Evolutionary conservation across 2,329 filamentous ascomycete genomes (phyloP).

Genomic region (Pyrenochaeta sp.): DNA sequence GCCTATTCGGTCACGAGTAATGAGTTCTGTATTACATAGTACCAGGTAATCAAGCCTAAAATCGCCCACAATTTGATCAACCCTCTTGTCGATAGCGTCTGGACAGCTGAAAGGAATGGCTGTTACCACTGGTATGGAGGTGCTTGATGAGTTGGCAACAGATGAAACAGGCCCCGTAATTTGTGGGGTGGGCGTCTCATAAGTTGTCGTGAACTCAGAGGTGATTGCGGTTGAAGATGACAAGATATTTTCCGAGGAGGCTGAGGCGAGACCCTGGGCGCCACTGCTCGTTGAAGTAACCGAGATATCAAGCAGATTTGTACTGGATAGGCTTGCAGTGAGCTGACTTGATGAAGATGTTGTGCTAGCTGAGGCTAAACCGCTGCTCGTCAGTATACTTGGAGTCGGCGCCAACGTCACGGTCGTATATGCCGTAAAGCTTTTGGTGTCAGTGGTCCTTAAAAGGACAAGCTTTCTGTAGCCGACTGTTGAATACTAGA

Average conservation of each 20-base stretch:
- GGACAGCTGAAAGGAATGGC: conserved; percentile 40
- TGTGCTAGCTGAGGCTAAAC: background rate
- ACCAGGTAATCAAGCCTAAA: conserved; percentile 36
- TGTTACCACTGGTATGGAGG: conserved; percentile 23
- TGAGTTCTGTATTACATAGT: conserved; percentile 36
- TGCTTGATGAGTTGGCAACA: background rate
- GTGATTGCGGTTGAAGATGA: conserved; percentile 1
- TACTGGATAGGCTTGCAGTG: background rate
- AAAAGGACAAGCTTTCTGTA: conserved; percentile 16
- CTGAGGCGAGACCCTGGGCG: background rate
- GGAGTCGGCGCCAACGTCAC: background rate
- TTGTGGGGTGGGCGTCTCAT: conserved; percentile 1
- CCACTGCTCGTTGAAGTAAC: too few relatives aligned
- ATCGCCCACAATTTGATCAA: conserved; percentile 35
- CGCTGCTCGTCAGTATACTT: background rate
- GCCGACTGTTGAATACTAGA: conserved; percentile 25
- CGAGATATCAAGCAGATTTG: too few relatives aligned
- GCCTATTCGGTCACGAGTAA: conserved; percentile 25
- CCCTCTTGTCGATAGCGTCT: conserved; percentile 17
- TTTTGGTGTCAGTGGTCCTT: conserved; percentile 16
- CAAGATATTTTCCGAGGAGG: background rate
- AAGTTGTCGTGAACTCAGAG: background rate
- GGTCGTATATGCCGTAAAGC: conserved; percentile 14
- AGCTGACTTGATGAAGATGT: background rate
- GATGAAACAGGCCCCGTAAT: background rate